A percentile compares a stretch with the other conserved stretches of the same genome.
These are phyloP conservation scores for Aspergillus sclerotioniger DNA, from an alignment of 495 filamentous ascomycete genomes.

Conservation along the genomic window DNA sequence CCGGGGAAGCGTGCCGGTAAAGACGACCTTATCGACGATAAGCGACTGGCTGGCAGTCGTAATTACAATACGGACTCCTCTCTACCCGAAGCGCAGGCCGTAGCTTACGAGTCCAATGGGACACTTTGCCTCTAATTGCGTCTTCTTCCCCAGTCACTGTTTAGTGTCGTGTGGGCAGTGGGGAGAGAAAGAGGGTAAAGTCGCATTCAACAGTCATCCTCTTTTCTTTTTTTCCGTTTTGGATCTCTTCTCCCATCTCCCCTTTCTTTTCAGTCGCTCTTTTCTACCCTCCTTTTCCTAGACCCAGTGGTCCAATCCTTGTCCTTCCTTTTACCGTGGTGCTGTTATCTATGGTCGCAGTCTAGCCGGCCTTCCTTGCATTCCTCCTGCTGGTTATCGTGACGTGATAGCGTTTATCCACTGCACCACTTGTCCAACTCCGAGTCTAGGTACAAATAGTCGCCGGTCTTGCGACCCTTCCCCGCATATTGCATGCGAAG, in stretches of 20 bases:
- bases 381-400: slow-evolving; percentile 1
- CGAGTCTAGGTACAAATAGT: slow-evolving; percentile 1
- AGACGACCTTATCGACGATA: slow-evolving; percentile 2
- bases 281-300: neutral
- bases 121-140: neutral
- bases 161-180: neutral
- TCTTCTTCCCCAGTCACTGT: neutral
- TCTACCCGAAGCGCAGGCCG: no score
- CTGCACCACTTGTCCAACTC: slow-evolving; percentile 1
- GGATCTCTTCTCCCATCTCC: neutral
- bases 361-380: neutral
- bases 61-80: neutral
- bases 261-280: slow-evolving; percentile 2
- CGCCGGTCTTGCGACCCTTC: slow-evolving; percentile 3
- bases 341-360: neutral
- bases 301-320: neutral
- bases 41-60: neutral
- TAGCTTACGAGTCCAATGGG: slow-evolving; percentile 1
- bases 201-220: neutral
- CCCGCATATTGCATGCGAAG: slow-evolving; percentile 10
- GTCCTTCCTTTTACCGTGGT: neutral
- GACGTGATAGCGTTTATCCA: slow-evolving; percentile 7
- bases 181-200: neutral
- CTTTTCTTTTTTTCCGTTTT: slow-evolving; percentile 1
- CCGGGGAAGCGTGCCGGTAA: neutral